Base-by-base conservation (phyloP, 129 eudicot species). In the Centrapalus pauciflorus region DNA sequence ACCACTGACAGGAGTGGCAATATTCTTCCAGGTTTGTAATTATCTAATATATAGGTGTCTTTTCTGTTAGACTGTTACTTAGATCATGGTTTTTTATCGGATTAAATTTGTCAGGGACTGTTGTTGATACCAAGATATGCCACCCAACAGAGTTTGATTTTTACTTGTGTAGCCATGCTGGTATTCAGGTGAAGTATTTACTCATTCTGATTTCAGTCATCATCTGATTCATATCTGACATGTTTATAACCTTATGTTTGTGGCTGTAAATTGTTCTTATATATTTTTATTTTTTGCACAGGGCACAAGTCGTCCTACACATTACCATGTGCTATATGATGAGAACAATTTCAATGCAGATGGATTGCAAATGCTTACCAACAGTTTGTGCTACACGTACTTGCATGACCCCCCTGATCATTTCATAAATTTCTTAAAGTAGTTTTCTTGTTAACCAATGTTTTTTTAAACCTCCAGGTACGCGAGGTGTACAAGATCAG, bases 261-360 rank as follows among this genome's bases (percentile, higher is more conserved):
- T n/a, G n/a, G 13, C 20, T 35, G 8, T 5, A 28, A 7, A 1
- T 7, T 55, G 19, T 40, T 63, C 24, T 38, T 41, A 14, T 38
- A 30, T 50, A 11, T 32, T 27, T 41, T 17, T 21, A 7, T 38
- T 61, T 11, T 41, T 19, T 16, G 55, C 46, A n/a, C n/a, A 93
- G 98, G 98, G 98, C 1, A 93, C 98, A 0, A 93, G 98, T 37
- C 78, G 96, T 0, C 98, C 96, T 0, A 66, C 95, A 0, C 98
- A 89, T 56, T 93, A 88, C 54, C 98, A 93, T 72, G 95, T 93
- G 30, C 40, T 93, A 24, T 82, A 35, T 71, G 98, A 93, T 74
- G 98, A 89, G 40, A 93, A 93, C 80, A 50, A 34, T 9, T 93
- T 93, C 70, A 72, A 76, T 10, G 87, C 98, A 0, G 95, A 93